A percentile compares a stretch with the other conserved stretches of the same genome.
These are phyloP conservation scores for Claviceps spartinae DNA, from an alignment of 2,329 filamentous ascomycete species.

Conservation along the genomic window DNA sequence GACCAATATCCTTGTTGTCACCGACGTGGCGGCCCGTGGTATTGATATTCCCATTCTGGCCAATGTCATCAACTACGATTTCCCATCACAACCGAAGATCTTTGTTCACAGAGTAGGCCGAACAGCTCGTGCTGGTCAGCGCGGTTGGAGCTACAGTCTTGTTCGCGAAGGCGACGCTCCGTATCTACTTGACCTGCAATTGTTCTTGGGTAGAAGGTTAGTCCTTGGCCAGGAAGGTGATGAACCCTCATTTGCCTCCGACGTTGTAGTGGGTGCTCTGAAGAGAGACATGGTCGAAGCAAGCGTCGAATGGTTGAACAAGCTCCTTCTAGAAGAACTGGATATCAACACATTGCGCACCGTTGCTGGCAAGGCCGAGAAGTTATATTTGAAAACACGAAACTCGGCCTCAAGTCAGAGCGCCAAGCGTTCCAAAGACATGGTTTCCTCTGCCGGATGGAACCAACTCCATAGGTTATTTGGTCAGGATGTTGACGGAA, in stretches of 20 bases:
- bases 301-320: conserved; percentile 71
- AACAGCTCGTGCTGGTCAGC: conserved; percentile 83
- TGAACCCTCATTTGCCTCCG: conserved; percentile 59
- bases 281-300: conserved; percentile 59
- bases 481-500: conserved; percentile 48
- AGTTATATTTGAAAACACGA: conserved; percentile 77
- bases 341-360: conserved; percentile 58
- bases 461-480: conserved; percentile 71
- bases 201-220: conserved; percentile 80
- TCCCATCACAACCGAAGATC: conserved; percentile 90
- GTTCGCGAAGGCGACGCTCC: conserved; percentile 78
- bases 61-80: conserved; percentile 98
- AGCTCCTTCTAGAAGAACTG: conserved; percentile 58
- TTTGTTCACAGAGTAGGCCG: conserved; percentile 93
- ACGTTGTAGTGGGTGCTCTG: conserved; percentile 71
- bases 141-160: conserved; percentile 91
- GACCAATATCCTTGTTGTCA: conserved; percentile 86
- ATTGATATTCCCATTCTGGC: conserved; percentile 94
- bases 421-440: conserved; percentile 70
- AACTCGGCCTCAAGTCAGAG: conserved; percentile 85
- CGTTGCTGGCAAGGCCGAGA: conserved; percentile 80
- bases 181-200: conserved; percentile 83
- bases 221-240: conserved; percentile 56
- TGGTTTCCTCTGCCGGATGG: conserved; percentile 59
- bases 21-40: conserved; percentile 90